Conservation (phyloP, 2,329 filamentous ascomycete species). For the Mariannaea sp. region DNA sequence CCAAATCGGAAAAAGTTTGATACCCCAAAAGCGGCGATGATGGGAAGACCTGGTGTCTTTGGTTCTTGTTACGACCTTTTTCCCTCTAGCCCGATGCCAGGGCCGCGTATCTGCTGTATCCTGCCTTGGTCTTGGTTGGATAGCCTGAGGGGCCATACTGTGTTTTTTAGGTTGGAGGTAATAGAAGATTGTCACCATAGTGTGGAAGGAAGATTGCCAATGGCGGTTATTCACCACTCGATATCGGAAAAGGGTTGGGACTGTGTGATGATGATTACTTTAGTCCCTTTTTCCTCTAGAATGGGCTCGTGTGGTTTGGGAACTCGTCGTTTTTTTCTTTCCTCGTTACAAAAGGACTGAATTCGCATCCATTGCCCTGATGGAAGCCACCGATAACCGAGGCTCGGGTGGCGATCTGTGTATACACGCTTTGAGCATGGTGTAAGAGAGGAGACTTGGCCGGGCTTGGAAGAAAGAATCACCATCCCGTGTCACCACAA, state of each 20-base stretch:
- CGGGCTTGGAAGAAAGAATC: slow-evolving; percentile 26
- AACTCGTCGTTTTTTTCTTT: slow-evolving; percentile 19
- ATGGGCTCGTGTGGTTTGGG: slow-evolving; percentile 19
- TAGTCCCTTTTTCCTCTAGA: slow-evolving; percentile 16
- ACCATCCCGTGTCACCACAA: slow-evolving; percentile 36
- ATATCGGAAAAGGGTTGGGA: slow-evolving; percentile 19
- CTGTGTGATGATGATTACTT: slow-evolving; percentile 21
- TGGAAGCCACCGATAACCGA: slow-evolving; percentile 32
- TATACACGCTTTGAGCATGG: slow-evolving; percentile 34
- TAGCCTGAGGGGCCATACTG: slow-evolving; percentile 20
- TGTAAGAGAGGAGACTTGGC: slow-evolving; percentile 34
- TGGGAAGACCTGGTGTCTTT: slow-evolving; percentile 32
- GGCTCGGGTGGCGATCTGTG: slow-evolving; percentile 25
- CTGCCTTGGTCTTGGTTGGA: slow-evolving; percentile 29
- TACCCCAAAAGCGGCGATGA: slow-evolving; percentile 42
- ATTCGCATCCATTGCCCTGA: slow-evolving; percentile 32
- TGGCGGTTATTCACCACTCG: slow-evolving; percentile 24
- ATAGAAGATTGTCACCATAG: slow-evolving; percentile 20
- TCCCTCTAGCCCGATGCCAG: slow-evolving; percentile 23
- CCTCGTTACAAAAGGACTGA: slow-evolving; percentile 21
- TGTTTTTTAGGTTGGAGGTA: slow-evolving; percentile 27
- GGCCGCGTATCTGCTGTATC: slow-evolving; percentile 26
- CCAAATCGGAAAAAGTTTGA: slow-evolving; percentile 38
- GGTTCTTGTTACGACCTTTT: slow-evolving; percentile 24
- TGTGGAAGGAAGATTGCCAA: slow-evolving; percentile 19